Conservation (phyloP, 306 rosid species). For the Lotus japonicus region DNA sequence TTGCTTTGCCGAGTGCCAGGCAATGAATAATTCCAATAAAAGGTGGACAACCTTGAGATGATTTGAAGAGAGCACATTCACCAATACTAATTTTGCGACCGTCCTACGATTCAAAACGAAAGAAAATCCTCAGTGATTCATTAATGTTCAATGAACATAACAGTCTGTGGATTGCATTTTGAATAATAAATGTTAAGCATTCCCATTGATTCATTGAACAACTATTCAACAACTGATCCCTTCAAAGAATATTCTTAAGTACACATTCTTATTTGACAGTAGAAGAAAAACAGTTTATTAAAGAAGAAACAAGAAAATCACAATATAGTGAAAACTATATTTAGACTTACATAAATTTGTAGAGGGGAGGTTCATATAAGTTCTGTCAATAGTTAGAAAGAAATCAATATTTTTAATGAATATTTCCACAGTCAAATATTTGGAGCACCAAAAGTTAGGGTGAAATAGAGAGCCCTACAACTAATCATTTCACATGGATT, state of each 20-base stretch:
- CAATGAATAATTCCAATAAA: slow-evolving; percentile 67
- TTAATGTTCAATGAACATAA: background rate
- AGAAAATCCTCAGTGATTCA: background rate
- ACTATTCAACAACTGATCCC: background rate
- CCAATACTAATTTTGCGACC: slow-evolving; percentile 70
- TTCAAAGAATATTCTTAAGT: background rate
- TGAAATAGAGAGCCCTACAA: background rate
- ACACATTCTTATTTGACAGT: no score
- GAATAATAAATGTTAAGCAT: background rate
- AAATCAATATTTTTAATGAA: background rate
- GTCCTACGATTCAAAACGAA: slow-evolving; percentile 32
- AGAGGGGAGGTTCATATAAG: background rate
- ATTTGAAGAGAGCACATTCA: slow-evolving; percentile 84
- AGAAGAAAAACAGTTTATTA: background rate
- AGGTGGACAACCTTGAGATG: slow-evolving; percentile 58
- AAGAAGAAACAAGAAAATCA: background rate
- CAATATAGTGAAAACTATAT: background rate
- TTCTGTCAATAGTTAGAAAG: background rate
- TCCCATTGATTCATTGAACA: background rate
- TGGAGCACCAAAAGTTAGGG: background rate
- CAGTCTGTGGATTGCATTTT: background rate
- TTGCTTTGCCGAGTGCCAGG: slow-evolving; percentile 42
- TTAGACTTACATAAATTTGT: background rate
- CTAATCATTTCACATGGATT: background rate
- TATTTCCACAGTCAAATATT: background rate